Evolutionary conservation across 225 moss, liverwort and hornwort species (phyloP).

Genomic region (Bryoerythrophyllum caledonicum): DNA sequence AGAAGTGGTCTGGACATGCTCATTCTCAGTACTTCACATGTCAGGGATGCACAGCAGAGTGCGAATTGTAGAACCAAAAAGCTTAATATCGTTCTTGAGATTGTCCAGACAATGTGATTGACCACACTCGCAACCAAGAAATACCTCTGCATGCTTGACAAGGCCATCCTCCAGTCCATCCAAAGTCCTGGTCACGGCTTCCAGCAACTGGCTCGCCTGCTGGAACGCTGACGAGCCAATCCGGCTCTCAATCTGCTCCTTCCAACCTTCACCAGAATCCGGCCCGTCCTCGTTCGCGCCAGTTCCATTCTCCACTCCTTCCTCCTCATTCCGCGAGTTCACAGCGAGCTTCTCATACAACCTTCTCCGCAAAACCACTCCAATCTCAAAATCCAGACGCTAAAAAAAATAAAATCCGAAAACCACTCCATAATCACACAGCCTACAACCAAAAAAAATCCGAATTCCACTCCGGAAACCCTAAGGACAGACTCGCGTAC

Average conservation of each 20-base stretch:
- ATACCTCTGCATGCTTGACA: constrained; percentile 55
- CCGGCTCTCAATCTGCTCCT: constrained; percentile 42
- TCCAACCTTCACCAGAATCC: constrained; percentile 33
- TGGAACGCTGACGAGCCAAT: constrained; percentile 43
- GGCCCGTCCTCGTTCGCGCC: constrained; percentile 29
- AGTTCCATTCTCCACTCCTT: constrained; percentile 26
- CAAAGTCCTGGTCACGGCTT: constrained; percentile 50
- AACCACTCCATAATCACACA: no score
- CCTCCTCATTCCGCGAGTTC: constrained; percentile 41
- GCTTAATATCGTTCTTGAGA: no score
- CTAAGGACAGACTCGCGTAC: constrained; percentile 14
- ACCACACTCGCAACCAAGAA: background rate
- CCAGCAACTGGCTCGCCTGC: constrained; percentile 53
- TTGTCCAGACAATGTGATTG: background rate
- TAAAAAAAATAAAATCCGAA: no score
- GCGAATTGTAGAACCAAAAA: no score
- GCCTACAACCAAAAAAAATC: no score
- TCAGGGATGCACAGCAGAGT: no score
- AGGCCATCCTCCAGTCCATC: constrained; percentile 62
- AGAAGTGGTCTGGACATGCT: background rate
- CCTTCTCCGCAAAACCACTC: constrained; percentile 23
- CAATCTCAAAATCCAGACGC: no score
- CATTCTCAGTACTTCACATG: no score
- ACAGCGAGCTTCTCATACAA: constrained; percentile 56
- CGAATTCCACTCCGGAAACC: background rate